Percentiles rank a stretch among this genome's conserved stretches.
Conservation (phyloP, 257 asterid genomes). For the Fraxinus americana region DNA sequence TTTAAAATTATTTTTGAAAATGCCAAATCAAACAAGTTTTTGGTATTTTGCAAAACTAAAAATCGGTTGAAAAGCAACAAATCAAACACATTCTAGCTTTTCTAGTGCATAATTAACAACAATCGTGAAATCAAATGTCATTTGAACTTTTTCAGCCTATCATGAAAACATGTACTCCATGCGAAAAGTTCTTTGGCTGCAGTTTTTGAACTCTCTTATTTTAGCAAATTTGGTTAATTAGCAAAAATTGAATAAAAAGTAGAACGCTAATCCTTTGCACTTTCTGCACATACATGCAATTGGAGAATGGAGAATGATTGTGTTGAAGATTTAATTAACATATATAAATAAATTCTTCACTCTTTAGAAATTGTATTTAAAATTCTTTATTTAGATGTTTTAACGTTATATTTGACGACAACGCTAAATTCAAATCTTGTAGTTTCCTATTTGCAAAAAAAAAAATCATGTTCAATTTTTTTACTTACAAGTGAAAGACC, state of each 20-base stretch:
- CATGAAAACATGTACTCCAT: not conserved
- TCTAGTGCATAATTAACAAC: no score
- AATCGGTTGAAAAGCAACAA: no score
- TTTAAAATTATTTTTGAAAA: no score
- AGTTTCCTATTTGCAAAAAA: no score
- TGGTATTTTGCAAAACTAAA: no score
- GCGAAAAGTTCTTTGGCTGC: not conserved
- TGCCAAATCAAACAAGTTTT: no score
- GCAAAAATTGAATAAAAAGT: not conserved
- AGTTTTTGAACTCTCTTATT: not conserved
- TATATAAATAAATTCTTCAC: no score
- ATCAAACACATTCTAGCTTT: no score
- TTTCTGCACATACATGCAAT: slow-evolving; percentile 30
- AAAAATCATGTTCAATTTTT: no score
- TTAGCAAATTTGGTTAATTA: not conserved
- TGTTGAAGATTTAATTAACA: not conserved
- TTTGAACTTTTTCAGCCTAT: not conserved
- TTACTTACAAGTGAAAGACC: no score
- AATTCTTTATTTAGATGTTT: not conserved
- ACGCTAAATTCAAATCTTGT: no score
- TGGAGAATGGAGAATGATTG: not conserved
- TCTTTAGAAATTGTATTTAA: not conserved
- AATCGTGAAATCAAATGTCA: not conserved
- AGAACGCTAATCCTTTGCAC: slow-evolving; percentile 5
- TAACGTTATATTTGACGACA: not conserved